Conservation (phyloP, 2,329 filamentous ascomycete genomes). For the Diaporthe ilicicola region DNA sequence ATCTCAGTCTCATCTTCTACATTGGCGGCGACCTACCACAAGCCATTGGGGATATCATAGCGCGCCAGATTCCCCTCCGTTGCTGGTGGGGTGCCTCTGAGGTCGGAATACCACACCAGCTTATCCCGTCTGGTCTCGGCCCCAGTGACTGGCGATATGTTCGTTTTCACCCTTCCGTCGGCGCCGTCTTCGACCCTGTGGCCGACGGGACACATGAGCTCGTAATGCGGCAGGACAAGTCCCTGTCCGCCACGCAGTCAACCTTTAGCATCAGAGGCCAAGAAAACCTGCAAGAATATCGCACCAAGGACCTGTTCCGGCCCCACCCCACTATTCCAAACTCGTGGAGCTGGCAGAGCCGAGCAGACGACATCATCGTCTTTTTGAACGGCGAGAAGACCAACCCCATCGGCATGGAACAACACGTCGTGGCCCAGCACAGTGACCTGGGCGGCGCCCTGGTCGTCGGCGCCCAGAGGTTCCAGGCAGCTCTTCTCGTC, state of each 20-base stretch:
- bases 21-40: slow-evolving; percentile 26
- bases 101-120: slow-evolving; percentile 24
- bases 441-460: neutral
- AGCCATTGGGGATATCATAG: slow-evolving; percentile 4
- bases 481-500: slow-evolving; percentile 38
- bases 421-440: slow-evolving; percentile 30
- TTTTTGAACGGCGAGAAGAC: slow-evolving; percentile 44
- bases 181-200: slow-evolving; percentile 6
- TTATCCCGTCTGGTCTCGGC: slow-evolving; percentile 4
- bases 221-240: neutral
- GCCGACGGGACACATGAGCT: slow-evolving; percentile 18
- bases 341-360: slow-evolving; percentile 45
- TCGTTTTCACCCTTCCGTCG: slow-evolving; percentile 11
- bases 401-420: slow-evolving; percentile 42
- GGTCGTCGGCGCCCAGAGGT: slow-evolving; percentile 14
- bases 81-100: slow-evolving; percentile 32
- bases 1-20: no score
- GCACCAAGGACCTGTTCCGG: slow-evolving; percentile 53
- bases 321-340: slow-evolving; percentile 50
- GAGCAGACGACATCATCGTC: slow-evolving; percentile 43
- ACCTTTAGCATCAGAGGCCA: slow-evolving; percentile 26
- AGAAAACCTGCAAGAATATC: slow-evolving; percentile 39
- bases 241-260: neutral
- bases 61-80: neutral
- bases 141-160: slow-evolving; percentile 27